Conservation (phyloP, 371 early-diverging fungal genomes). For the Rhizomucor miehei region DNA sequence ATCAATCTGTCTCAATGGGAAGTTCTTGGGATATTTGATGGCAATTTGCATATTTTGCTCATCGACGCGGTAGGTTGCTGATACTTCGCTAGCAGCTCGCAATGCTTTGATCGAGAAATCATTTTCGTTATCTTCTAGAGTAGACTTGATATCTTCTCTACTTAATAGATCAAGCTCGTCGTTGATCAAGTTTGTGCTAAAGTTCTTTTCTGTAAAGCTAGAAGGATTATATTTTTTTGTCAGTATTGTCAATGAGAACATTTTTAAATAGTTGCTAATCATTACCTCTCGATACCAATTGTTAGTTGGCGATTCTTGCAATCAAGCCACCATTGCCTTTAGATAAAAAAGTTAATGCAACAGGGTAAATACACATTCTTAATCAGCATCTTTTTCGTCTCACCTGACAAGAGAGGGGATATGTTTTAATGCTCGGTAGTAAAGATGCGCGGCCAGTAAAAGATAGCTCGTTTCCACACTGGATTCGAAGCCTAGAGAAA, state of each 20-base stretch:
- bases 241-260: background rate
- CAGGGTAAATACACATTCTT: no score
- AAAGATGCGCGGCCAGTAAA: conserved; percentile 72
- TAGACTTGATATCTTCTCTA: conserved; percentile 45
- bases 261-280: background rate
- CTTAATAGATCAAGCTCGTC: conserved; percentile 58
- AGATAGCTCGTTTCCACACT: conserved; percentile 57
- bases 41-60: conserved; percentile 84
- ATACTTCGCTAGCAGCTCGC: conserved; percentile 67
- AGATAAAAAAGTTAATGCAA: background rate
- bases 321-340: conserved; percentile 77
- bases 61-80: conserved; percentile 79
- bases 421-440: conserved; percentile 59
- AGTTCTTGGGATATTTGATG: conserved; percentile 76
- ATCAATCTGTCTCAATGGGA: conserved; percentile 80
- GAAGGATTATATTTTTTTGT: conserved; percentile 1
- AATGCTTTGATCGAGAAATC: conserved; percentile 71
- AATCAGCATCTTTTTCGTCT: background rate
- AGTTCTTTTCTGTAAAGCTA: conserved; percentile 72
- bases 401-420: conserved; percentile 73
- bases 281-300: conserved; percentile 67
- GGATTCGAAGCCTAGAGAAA: conserved; percentile 46
- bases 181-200: conserved; percentile 65
- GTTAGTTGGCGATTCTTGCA: conserved; percentile 77
- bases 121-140: conserved; percentile 46